Conservation (phyloP, 495 filamentous ascomycete genomes). For the Pseudoneurospora amorphoporcata region DNA sequence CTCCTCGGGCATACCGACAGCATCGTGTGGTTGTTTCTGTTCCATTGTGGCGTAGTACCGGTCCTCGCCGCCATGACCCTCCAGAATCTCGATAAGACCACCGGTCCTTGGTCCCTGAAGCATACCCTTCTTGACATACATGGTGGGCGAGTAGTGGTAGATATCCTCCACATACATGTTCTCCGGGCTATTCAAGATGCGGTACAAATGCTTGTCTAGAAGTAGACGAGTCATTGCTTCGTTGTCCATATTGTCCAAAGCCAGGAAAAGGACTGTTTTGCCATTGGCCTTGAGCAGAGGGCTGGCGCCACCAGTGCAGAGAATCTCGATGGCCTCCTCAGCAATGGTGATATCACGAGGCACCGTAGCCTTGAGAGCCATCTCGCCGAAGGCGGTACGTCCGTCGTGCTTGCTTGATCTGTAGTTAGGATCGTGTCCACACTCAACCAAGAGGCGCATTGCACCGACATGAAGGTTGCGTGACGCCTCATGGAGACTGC, state of each 20-base stretch:
- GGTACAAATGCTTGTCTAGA: slow-evolving; percentile 21
- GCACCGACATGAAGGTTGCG: slow-evolving; percentile 26
- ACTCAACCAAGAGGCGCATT: slow-evolving; percentile 29
- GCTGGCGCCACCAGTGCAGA: slow-evolving; percentile 26
- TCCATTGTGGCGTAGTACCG: slow-evolving; percentile 29
- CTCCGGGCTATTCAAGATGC: slow-evolving; percentile 30
- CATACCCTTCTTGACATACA: slow-evolving; percentile 29
- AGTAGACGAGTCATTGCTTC: slow-evolving; percentile 25
- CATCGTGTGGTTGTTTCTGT: slow-evolving; percentile 28
- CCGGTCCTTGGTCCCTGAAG: slow-evolving; percentile 15
- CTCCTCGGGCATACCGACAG: slow-evolving; percentile 26
- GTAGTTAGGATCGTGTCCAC: slow-evolving; percentile 32
- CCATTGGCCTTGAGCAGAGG: slow-evolving; percentile 26
- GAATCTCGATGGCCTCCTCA: slow-evolving; percentile 27
- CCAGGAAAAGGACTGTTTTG: slow-evolving; percentile 32
- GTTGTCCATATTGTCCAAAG: slow-evolving; percentile 30
- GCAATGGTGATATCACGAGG: slow-evolving; percentile 19
- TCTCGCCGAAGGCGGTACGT: slow-evolving; percentile 32
- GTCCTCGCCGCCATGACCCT: slow-evolving; percentile 27
- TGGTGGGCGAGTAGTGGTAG: slow-evolving; percentile 32
- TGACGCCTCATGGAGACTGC: slow-evolving; percentile 34
- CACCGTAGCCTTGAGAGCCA: slow-evolving; percentile 25
- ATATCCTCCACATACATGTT: slow-evolving; percentile 29
- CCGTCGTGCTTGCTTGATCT: slow-evolving; percentile 30
- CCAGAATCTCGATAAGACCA: slow-evolving; percentile 16